phyloP scores from a whole-genome alignment of 2,329 filamentous ascomycete species.

The Trichoderma brevicompactum region DNA sequence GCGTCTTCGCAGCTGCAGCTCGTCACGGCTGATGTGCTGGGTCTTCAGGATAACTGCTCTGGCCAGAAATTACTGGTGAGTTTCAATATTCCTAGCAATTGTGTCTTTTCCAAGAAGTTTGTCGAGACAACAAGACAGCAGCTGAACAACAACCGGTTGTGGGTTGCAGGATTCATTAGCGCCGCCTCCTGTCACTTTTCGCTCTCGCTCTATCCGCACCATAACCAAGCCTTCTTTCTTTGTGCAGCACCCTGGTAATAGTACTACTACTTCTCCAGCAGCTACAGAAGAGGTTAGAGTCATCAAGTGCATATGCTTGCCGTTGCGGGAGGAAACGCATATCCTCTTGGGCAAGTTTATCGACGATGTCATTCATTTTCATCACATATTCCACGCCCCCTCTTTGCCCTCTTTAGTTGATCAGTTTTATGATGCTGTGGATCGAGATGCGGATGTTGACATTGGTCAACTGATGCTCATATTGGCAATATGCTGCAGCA shows the following conservation, averaged over 20 bases:
- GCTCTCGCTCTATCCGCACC: conserved; percentile 31
- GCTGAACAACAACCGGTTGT: background rate
- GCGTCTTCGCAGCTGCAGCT: conserved; percentile 18
- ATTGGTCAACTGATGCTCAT: conserved; percentile 38
- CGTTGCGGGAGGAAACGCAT: conserved; percentile 39
- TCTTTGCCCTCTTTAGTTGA: conserved; percentile 37
- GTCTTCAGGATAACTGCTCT: conserved; percentile 10
- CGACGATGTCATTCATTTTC: conserved; percentile 39
- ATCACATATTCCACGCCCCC: conserved; percentile 41
- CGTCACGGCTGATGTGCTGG: conserved; percentile 16
- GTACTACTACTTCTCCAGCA: conserved; percentile 18
- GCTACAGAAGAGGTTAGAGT: conserved; percentile 36
- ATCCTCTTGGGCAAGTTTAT: conserved; percentile 41
- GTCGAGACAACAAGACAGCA: background rate
- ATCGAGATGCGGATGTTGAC: conserved; percentile 33
- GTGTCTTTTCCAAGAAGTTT: background rate
- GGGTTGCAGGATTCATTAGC: conserved; percentile 12
- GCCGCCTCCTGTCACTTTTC: background rate
- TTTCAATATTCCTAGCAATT: no score
- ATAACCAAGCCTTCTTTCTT: conserved; percentile 42
- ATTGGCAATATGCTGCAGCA: conserved; percentile 39
- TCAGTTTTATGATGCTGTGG: conserved; percentile 39
- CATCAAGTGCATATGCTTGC: conserved; percentile 42
- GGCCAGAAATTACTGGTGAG: conserved; percentile 17
- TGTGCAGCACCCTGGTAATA: conserved; percentile 35